These are phyloP conservation scores for Leishmania gerbilli DNA, from an alignment of 208 protist species.

Conservation along the genomic window DNA sequence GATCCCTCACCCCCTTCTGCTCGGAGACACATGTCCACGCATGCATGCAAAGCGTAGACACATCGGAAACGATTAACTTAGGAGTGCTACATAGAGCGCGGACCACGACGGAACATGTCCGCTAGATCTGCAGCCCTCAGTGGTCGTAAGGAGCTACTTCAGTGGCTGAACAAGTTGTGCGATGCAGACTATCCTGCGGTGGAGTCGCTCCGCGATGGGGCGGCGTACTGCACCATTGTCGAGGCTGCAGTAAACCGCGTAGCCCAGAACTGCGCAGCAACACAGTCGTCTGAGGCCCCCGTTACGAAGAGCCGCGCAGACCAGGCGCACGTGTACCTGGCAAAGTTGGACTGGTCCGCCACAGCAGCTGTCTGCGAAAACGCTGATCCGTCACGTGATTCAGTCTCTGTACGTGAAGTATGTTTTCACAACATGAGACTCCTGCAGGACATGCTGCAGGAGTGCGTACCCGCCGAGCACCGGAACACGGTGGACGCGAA, in stretches of 20 bases:
- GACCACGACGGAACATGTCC: constrained; percentile 4
- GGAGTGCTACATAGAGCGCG: neutral
- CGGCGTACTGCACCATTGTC: constrained; percentile 79
- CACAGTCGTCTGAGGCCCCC: constrained; percentile 34
- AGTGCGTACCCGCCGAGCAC: constrained; percentile 59
- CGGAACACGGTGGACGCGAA: constrained; percentile 48
- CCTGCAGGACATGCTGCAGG: constrained; percentile 69
- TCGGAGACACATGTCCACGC: neutral
- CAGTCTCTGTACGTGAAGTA: constrained; percentile 34
- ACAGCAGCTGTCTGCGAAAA: constrained; percentile 65
- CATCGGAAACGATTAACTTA: neutral
- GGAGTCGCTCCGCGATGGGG: constrained; percentile 80
- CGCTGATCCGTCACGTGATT: constrained; percentile 61
- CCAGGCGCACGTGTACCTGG: constrained; percentile 20
- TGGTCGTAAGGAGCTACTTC: constrained; percentile 71
- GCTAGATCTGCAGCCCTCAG: constrained; percentile 29
- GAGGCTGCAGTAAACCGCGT: constrained; percentile 70
- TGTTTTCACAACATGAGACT: constrained; percentile 73
- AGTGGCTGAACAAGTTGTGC: constrained; percentile 85
- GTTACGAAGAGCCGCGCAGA: constrained; percentile 22
- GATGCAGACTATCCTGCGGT: constrained; percentile 75
- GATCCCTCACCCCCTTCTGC: neutral
- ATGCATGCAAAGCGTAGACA: constrained; percentile 3
- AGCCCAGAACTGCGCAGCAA: constrained; percentile 52
- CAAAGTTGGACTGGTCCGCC: constrained; percentile 59